Evolutionary conservation across 768 basidiomycete species (phyloP).

Genomic region (Xerocomellus chrysenteron): DNA sequence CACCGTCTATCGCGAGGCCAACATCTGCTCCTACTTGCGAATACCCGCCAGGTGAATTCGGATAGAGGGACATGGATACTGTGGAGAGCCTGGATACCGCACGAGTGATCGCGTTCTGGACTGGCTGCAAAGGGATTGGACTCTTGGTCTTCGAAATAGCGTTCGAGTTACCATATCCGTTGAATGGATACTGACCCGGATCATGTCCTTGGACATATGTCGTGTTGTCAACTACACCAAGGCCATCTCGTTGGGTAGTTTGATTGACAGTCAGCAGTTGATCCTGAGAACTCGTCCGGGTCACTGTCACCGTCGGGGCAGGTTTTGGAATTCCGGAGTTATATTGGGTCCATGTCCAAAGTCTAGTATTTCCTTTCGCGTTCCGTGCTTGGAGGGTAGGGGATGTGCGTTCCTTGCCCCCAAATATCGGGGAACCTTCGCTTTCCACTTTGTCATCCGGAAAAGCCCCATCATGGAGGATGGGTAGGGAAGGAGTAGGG

Average conservation of each 20-base stretch:
- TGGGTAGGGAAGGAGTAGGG: slow-evolving; percentile 74
- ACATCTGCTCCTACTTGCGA: slow-evolving; percentile 25
- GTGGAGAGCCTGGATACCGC: slow-evolving; percentile 41
- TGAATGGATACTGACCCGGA: slow-evolving; percentile 23
- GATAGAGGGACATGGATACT: slow-evolving; percentile 49
- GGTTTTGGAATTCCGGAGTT: slow-evolving; percentile 37
- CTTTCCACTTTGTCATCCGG: slow-evolving; percentile 45
- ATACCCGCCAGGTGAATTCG: slow-evolving; percentile 38
- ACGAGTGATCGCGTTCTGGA: slow-evolving; percentile 40
- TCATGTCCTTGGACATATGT: slow-evolving; percentile 15
- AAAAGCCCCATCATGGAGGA: slow-evolving; percentile 55
- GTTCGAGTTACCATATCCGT: slow-evolving; percentile 25
- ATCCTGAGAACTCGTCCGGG: slow-evolving; percentile 24
- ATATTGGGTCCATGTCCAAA: slow-evolving; percentile 61
- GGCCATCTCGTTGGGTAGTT: slow-evolving; percentile 6
- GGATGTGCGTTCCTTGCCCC: slow-evolving; percentile 67
- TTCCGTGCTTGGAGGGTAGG: slow-evolving; percentile 24
- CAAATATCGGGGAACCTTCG: slow-evolving; percentile 72
- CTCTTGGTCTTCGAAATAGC: slow-evolving; percentile 24
- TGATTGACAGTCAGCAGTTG: slow-evolving; percentile 10
- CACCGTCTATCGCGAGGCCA: slow-evolving; percentile 37
- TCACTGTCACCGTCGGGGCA: slow-evolving; percentile 22
- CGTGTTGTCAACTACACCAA: slow-evolving; percentile 4
- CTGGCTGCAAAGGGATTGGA: slow-evolving; percentile 38
- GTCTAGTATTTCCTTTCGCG: slow-evolving; percentile 41